These are phyloP conservation scores for Kodamaea suecica DNA, from an alignment of 1,139 yeast genomes.

Conservation along the genomic window DNA sequence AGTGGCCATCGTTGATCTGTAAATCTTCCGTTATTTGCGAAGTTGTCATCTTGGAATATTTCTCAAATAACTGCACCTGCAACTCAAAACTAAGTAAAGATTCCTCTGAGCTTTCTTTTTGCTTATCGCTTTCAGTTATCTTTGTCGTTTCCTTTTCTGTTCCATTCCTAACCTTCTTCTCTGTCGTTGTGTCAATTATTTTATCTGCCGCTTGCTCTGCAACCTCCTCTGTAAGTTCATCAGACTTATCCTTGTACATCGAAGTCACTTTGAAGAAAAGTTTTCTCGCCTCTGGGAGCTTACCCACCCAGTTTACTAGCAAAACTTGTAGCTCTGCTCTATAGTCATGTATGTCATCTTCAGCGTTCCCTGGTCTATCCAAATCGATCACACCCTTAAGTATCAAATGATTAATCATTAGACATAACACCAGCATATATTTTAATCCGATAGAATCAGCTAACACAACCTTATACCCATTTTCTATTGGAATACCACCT, in stretches of 20 bases:
- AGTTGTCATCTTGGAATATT: slow-evolving; percentile 11
- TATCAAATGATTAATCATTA: slow-evolving; percentile 55
- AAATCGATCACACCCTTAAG: slow-evolving; percentile 43
- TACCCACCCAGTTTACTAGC: slow-evolving; percentile 61
- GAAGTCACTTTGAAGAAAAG: slow-evolving; percentile 31
- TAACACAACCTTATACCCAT: slow-evolving; percentile 32
- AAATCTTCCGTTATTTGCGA: slow-evolving; percentile 18
- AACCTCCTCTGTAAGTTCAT: too few relatives aligned
- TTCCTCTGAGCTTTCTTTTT: background rate
- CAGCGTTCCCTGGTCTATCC: slow-evolving; percentile 19
- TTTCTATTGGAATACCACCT: slow-evolving; percentile 32
- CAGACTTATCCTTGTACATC: slow-evolving; percentile 20
- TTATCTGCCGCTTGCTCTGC: too few relatives aligned
- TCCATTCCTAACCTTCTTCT: too few relatives aligned
- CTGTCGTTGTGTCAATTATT: too few relatives aligned
- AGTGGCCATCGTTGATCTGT: slow-evolving; percentile 13
- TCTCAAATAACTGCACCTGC: slow-evolving; percentile 11
- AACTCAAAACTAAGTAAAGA: background rate
- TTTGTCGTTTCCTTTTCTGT: slow-evolving; percentile 5
- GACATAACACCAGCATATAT: slow-evolving; percentile 52
- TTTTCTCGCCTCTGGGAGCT: slow-evolving; percentile 39
- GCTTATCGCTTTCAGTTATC: too few relatives aligned
- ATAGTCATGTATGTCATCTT: slow-evolving; percentile 41
- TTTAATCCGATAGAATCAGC: slow-evolving; percentile 47
- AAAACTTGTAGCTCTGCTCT: slow-evolving; percentile 55